Base-by-base conservation (phyloP, 1,139 yeast species). In the Hyphopichia burtonii region DNA sequence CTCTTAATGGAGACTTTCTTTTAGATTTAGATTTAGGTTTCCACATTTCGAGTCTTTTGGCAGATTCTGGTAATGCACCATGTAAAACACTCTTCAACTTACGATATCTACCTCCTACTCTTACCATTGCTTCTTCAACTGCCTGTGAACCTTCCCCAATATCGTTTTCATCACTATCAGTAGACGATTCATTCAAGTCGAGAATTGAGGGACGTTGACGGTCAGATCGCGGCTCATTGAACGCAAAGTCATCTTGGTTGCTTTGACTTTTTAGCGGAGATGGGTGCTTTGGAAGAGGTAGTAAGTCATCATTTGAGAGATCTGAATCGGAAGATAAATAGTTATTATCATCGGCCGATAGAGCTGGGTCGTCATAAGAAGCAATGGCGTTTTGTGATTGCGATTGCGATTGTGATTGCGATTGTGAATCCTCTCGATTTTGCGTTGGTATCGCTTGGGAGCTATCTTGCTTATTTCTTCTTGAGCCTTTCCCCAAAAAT, bases 11-110 rank as follows among this genome's bases (percentile, higher is more conserved):
- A 11, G 37, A 34, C 36, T 20, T 34, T 22, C 31, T 41, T 19
- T 41, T 25, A 20, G 35, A 23, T 6, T 34, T 40, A 20, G 45
- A 42, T 19, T 41, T 43, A 22, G 53, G 35, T 38, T 55, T 55
- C 42, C 62, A 67, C n/a, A 62, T 48, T 5, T 58, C 58, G 17
- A 68, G 52, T 41, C 63, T 52, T 53, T 54, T 65, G 16, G 74
- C 69, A 1, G 74, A 68, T 43, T 70, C 76, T 0, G 76, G 76
- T 9, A 70, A 52, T 0, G 66, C 66, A 0, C 76, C 75, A 25
- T 58, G 50, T 12, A 70, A 49, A 4, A 68, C 60, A 37, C 55
- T 58, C 38, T 54, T 61, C 37, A 63, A 65, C 39, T 58, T 65
- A 37, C 64, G 43, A 23, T 50, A 46, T 31, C 61, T 52, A 4